A percentile compares a stretch with the other conserved stretches of the same genome.
Conservation (phyloP, 352 stramenopile genomes). For the Pythium guiyangense region DNA sequence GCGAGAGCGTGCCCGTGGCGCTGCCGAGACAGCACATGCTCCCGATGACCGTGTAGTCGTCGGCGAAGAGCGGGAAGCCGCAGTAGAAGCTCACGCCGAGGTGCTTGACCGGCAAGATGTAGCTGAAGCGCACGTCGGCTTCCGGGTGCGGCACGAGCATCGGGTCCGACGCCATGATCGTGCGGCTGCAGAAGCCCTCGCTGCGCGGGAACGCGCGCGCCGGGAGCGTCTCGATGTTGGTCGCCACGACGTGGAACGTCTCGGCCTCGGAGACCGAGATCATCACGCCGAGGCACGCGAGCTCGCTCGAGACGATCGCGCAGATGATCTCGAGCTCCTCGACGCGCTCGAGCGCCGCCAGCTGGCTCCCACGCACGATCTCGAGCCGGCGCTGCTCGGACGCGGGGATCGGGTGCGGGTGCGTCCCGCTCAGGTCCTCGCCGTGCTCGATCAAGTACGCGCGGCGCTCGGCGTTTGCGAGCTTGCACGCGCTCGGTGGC, state of each 20-base stretch:
- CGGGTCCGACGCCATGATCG: slow-evolving; percentile 14
- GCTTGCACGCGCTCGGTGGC: slow-evolving; percentile 7
- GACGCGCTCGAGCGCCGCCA: not conserved
- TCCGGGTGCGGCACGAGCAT: slow-evolving; percentile 16
- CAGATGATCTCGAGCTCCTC: slow-evolving; percentile 13
- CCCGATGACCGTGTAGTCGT: slow-evolving; percentile 13
- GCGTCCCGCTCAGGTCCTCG: too few species aligned
- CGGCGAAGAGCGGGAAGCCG: slow-evolving; percentile 48
- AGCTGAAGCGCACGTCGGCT: slow-evolving; percentile 3
- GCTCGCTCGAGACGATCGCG: slow-evolving; percentile 11
- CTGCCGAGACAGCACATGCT: slow-evolving; percentile 14
- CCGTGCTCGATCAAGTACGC: too few species aligned
- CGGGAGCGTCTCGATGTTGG: too few species aligned
- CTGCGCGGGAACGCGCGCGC: slow-evolving; percentile 14
- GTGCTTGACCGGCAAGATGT: slow-evolving; percentile 1
- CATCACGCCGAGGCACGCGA: slow-evolving; percentile 10
- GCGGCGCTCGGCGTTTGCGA: slow-evolving; percentile 11
- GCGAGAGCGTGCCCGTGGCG: slow-evolving; percentile 8
- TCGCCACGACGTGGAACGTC: slow-evolving; percentile 11
- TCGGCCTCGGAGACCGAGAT: slow-evolving; percentile 10
- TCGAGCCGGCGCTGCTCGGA: too few species aligned
- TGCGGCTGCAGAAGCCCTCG: slow-evolving; percentile 16
- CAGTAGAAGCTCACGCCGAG: slow-evolving; percentile 69
- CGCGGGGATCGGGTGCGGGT: too few species aligned
- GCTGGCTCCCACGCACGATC: slow-evolving; percentile 8